phyloP scores from a whole-genome alignment of 176 grass and related monocot genomes.

The Musa troglodytarum region DNA sequence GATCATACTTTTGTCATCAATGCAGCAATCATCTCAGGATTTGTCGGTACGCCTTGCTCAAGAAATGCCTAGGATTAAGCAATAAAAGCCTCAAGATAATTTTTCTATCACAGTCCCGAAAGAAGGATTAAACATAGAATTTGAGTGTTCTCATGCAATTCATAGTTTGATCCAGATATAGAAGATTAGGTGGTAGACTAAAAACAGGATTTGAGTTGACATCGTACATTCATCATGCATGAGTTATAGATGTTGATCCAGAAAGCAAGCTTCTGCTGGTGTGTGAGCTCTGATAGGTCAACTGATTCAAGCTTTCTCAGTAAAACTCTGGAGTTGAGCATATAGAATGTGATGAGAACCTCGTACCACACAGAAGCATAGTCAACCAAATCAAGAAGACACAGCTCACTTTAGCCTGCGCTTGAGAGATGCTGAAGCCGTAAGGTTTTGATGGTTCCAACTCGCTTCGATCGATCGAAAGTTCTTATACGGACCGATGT shows the following conservation, averaged over 20 bases:
- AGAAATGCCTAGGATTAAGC: slow-evolving; percentile 72
- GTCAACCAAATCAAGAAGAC: not conserved
- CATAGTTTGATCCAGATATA: no score
- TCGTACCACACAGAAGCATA: not conserved
- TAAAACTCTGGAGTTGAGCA: slow-evolving; percentile 42
- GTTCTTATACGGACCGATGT: slow-evolving; percentile 67
- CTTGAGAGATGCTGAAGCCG: slow-evolving; percentile 28
- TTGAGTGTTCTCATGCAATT: no score
- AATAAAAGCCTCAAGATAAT: not conserved
- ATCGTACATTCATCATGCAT: slow-evolving; percentile 97
- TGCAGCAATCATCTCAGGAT: slow-evolving; percentile 61
- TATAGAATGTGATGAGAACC: not conserved
- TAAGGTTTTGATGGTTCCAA: slow-evolving; percentile 38
- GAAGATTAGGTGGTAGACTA: no score
- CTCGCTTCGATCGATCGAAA: slow-evolving; percentile 46
- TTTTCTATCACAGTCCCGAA: no score
- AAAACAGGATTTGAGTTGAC: not conserved
- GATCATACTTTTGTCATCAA: slow-evolving; percentile 74
- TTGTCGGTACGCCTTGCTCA: slow-evolving; percentile 86
- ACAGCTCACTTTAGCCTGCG: slow-evolving; percentile 60
- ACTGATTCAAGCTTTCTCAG: slow-evolving; percentile 48
- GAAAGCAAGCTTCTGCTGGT: slow-evolving; percentile 95
- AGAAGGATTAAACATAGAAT: no score
- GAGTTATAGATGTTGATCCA: slow-evolving; percentile 98
- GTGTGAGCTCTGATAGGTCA: slow-evolving; percentile 52